A percentile compares a stretch with the other conserved stretches of the same genome.
Evolutionary conservation across 2,329 filamentous ascomycete species (phyloP).

Genomic region (Aspergillus clavatus): DNA sequence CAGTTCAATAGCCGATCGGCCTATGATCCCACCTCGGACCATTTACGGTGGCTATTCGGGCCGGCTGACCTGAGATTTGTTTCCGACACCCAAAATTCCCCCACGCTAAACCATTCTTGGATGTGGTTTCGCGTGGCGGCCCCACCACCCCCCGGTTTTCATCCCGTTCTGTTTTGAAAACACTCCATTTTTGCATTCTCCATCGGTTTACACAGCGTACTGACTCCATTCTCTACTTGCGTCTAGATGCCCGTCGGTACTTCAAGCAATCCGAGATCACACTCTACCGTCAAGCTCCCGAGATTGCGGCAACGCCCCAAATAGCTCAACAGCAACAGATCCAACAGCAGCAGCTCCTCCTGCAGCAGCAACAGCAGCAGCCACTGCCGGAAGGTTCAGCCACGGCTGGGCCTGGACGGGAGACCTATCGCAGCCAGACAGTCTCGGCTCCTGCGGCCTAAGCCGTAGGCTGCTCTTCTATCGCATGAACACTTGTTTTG

Average conservation of each 20-base stretch:
- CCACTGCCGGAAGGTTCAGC: conserved; percentile 35
- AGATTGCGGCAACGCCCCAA: conserved; percentile 39
- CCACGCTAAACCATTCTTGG: conserved; percentile 28
- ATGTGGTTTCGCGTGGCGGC: conserved; percentile 17
- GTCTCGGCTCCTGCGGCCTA: conserved; percentile 26
- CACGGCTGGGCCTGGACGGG: conserved; percentile 30
- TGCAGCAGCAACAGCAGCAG: conserved; percentile 32
- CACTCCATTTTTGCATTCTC: background rate
- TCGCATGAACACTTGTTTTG: background rate
- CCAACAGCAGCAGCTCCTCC: conserved; percentile 34
- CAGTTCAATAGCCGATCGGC: conserved; percentile 33
- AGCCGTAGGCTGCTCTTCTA: background rate
- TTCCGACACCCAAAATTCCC: conserved; percentile 13
- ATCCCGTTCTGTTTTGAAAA: conserved; percentile 3
- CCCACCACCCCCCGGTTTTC: conserved; percentile 20
- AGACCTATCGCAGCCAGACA: conserved; percentile 15
- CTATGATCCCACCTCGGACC: conserved; percentile 28
- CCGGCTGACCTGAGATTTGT: conserved; percentile 2
- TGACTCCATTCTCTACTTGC: conserved; percentile 9
- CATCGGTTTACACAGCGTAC: conserved; percentile 10
- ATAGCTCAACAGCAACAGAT: conserved; percentile 39
- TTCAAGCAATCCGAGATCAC: conserved; percentile 99
- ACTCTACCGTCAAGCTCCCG: conserved; percentile 71
- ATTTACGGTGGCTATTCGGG: conserved; percentile 17
- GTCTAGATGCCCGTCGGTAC: conserved; percentile 81